Conservation (phyloP, 345 rosid species). For the Clarkia xantiana region DNA sequence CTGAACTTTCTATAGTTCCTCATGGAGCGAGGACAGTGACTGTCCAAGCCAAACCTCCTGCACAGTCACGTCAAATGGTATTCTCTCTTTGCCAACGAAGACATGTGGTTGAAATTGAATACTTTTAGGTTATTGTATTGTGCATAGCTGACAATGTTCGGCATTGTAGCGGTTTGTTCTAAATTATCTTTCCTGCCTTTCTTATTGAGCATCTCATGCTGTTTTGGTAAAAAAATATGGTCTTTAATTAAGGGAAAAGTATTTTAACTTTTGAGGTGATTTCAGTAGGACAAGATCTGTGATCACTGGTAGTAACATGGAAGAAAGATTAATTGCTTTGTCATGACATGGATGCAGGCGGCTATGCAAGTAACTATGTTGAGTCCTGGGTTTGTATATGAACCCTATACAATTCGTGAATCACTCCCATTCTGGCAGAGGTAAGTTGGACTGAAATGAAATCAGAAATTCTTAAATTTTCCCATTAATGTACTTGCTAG, state of each 20-base stretch:
- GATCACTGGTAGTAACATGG: too few relatives aligned
- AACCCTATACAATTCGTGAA: constrained; percentile 60
- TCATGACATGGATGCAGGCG: constrained; percentile 33
- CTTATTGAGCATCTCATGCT: too few relatives aligned
- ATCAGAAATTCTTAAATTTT: too few relatives aligned
- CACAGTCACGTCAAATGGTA: constrained; percentile 63
- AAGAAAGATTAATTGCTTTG: not conserved
- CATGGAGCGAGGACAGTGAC: constrained; percentile 32
- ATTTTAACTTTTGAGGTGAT: too few relatives aligned
- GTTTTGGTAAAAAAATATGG: too few relatives aligned
- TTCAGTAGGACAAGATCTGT: too few relatives aligned
- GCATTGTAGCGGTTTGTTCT: too few relatives aligned
- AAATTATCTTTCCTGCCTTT: too few relatives aligned
- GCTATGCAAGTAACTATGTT: constrained; percentile 48
- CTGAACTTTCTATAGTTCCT: constrained; percentile 23
- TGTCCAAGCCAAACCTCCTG: constrained; percentile 46
- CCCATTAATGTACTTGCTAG: too few relatives aligned
- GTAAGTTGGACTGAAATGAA: constrained; percentile 13
- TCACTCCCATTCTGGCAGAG: constrained; percentile 67
- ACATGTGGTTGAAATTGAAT: not conserved
- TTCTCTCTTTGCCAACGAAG: constrained; percentile 6
- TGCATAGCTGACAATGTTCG: too few relatives aligned
- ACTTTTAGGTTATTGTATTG: too few relatives aligned
- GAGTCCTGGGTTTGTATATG: constrained; percentile 88
- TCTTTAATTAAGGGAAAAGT: too few relatives aligned